Base-by-base conservation (phyloP, 371 early-diverging fungal species). In the Saksenaea vasiformis region DNA sequence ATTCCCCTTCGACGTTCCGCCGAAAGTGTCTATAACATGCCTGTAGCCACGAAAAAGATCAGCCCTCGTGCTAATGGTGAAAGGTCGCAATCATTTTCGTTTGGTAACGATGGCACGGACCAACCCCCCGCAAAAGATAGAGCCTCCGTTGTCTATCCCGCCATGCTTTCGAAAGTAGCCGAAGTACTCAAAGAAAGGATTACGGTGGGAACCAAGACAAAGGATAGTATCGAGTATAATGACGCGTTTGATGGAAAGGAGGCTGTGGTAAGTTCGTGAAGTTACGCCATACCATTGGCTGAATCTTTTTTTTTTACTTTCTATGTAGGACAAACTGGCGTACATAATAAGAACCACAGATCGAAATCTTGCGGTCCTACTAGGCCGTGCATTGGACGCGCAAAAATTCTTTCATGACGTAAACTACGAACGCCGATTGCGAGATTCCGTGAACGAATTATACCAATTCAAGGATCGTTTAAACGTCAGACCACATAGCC, bases 181-280 rank as follows among this genome's bases (percentile, higher is more conserved):
- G 80, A 77, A 44, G 87, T 86, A 17, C 90, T 95, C 69, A 80
- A 84, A 15, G 71, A 75, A 41, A 69, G 81, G 15, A 72, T 82
- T 14, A 74, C 74, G 15, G 56, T 70, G 19, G 69, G 71, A 44
- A 84, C 87, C 9, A 84, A 89, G 37, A 81, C 80, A 44, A 91
- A 91, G 64, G 91, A 95, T 67, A 83, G 80, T 8, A 77, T 95
- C 22, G 91, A 93, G 70, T 92, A 95, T 71, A 83, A 78, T 37
- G 84, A 87, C 61, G 89, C 89, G 61, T 94, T 95, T 74, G 84
- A 87, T 41, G 96, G 95, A 15, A 78, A 85, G 62, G 91, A 93
- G 27, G 94, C 91, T 14, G 92, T 95, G 64, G 94, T 90, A 82
- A 61, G 36, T 36, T 47, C 14, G 15, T 31, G 31, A 31, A 7